Base-by-base conservation (phyloP, 306 rosid genomes). In the peach (Prunus persica) region DNA sequence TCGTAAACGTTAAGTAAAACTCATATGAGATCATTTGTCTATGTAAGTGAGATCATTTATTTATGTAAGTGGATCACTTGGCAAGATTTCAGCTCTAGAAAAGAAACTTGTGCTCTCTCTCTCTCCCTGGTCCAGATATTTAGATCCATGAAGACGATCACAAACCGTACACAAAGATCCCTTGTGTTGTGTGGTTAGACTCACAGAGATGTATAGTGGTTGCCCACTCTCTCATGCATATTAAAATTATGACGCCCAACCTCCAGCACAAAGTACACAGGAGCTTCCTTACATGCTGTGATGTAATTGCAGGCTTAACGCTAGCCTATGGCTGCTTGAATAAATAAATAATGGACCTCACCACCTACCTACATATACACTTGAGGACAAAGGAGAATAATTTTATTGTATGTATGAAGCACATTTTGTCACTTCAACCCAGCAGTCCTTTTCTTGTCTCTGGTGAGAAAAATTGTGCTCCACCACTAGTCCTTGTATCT, bases 151-250 rank as follows among this genome's bases (percentile, higher is more conserved):
- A 2, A 60, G 38, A 25, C 11, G 2, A 24, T 60, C 11, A 57
- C 63, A 60, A 13, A 22, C 65, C 14, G 24, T 25, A 0, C 14
- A 56, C 34, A 12, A 27, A 14, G 34, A 60, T 25, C 18, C 65
- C 15, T 5, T 47, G 43, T 38, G 43, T 12, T 56, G 10, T 69
- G 45, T 27, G 64, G 55, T 16, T 5, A 32, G 38, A 32, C 38
- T 32, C n/a, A 43, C 24, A 20, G 55, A 72, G 13, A 38, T 22
- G 1, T 24, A 32, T 73, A 43, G 77, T 73, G 57, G 58, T 25
- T 25, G 14, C 69, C 77, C 77, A 61, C 77, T 61, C 58, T 73
- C 56, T 73, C 20, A 15, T 58, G 55, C 67, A 9, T 25, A 58
- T 73, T 73, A 41, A 43, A 41, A 14, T 20, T 15, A n/a, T 61